A percentile compares a stretch with the other conserved stretches of the same genome.
phyloP scores from a whole-genome alignment of 2,329 filamentous ascomycete species.

The Trichophyton simii region DNA sequence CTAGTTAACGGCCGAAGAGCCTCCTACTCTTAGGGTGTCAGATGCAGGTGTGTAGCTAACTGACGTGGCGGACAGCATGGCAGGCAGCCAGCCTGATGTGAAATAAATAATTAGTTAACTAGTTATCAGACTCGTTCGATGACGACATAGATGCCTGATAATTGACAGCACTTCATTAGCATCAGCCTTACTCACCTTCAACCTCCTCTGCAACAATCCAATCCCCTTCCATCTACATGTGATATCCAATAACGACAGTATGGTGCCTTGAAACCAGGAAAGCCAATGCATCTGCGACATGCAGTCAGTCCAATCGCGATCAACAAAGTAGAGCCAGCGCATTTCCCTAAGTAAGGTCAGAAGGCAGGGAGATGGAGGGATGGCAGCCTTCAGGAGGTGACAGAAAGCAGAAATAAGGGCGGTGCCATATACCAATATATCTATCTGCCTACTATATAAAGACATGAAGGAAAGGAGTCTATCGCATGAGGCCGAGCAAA shows the following conservation, averaged over 20 bases:
- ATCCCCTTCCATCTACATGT: not conserved
- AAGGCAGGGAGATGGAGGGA: too few species aligned
- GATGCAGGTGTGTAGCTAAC: not conserved
- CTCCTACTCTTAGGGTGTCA: not conserved
- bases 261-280: not conserved
- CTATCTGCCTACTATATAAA: too few species aligned
- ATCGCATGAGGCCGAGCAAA: too few species aligned
- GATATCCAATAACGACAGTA: not conserved
- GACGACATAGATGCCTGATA: not conserved
- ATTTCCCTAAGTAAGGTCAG: too few species aligned
- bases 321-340: too few species aligned
- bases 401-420: too few species aligned
- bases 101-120: not conserved
- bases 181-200: not conserved
- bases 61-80: not conserved
- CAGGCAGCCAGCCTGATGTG: not conserved
- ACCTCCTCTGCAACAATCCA: not conserved
- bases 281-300: too few species aligned
- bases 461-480: too few species aligned
- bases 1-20: not conserved
- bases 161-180: not conserved
- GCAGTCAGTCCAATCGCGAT: too few species aligned
- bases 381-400: too few species aligned
- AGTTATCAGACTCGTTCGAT: not conserved
- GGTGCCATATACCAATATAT: too few species aligned